Conservation (phyloP, 2,329 filamentous ascomycete genomes). For the Xylariaceae sp. region DNA sequence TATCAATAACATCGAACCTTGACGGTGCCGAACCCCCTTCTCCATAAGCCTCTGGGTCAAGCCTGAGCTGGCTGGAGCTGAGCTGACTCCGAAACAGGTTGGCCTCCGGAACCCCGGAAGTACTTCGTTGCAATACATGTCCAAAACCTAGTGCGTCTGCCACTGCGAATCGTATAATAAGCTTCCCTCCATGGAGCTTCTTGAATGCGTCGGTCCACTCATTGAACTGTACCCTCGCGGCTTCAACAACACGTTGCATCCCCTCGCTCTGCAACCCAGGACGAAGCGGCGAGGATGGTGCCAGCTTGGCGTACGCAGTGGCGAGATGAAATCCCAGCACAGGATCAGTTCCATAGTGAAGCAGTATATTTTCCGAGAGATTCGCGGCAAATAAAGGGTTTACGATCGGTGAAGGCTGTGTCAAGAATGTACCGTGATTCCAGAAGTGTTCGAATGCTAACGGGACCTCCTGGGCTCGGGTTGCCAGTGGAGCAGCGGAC, state of each 20-base stretch:
- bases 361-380: conserved; percentile 28
- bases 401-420: conserved; percentile 16
- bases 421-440: conserved; percentile 28
- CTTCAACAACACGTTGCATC: conserved; percentile 20
- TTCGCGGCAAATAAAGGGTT: conserved; percentile 44
- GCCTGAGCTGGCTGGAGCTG: conserved; percentile 32
- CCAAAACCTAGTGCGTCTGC: conserved; percentile 49
- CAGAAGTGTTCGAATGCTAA: conserved; percentile 28
- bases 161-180: conserved; percentile 38
- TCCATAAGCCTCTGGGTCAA: conserved; percentile 40
- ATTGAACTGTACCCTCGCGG: conserved; percentile 41
- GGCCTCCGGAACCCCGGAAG: conserved; percentile 21
- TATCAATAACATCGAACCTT: conserved; percentile 54
- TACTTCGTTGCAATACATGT: conserved; percentile 43
- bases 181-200: conserved; percentile 31
- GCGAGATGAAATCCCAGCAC: conserved; percentile 55
- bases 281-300: not conserved
- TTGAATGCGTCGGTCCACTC: conserved; percentile 32
- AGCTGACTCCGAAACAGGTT: conserved; percentile 39
- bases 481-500: conserved; percentile 15
- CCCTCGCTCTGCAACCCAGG: not conserved
- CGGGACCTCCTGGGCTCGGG: too few species aligned
- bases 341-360: conserved; percentile 49
- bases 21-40: conserved; percentile 29
- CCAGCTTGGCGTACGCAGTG: conserved; percentile 35